These are phyloP conservation scores for Claviceps fusiformis DNA, from an alignment of 2,329 filamentous ascomycete species.

Conservation along the genomic window DNA sequence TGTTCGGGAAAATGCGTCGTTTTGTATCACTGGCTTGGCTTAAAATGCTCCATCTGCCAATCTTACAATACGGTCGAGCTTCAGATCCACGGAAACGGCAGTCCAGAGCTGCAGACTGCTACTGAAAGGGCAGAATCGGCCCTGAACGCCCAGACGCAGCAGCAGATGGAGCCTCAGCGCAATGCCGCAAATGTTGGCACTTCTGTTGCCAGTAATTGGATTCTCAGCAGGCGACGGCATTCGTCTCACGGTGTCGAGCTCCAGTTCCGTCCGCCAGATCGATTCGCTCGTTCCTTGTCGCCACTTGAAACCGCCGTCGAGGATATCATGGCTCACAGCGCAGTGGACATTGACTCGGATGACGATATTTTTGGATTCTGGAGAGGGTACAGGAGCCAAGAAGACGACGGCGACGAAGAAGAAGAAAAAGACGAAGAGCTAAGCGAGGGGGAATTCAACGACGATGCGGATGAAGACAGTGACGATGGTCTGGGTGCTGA, in stretches of 20 bases:
- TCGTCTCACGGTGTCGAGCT: conserved; percentile 24
- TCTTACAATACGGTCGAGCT: conserved; percentile 59
- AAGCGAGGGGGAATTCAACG: conserved; percentile 30
- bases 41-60: conserved; percentile 67
- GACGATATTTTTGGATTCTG: conserved; percentile 47
- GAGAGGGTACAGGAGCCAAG: conserved; percentile 23
- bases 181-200: background rate
- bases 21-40: conserved; percentile 83
- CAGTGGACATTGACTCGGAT: conserved; percentile 33
- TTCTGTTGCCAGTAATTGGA: conserved; percentile 2
- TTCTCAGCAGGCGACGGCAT: conserved; percentile 22
- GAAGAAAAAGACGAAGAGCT: conserved; percentile 28
- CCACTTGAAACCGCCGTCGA: conserved; percentile 19
- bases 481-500: conserved; percentile 29
- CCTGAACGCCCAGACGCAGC: conserved; percentile 2
- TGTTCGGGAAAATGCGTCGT: conserved; percentile 80
- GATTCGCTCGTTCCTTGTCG: conserved; percentile 32
- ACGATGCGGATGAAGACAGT: conserved; percentile 30
- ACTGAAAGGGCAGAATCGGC: conserved; percentile 11
- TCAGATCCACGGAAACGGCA: conserved; percentile 38
- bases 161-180: conserved; percentile 1
- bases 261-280: conserved; percentile 22
- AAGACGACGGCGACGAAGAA: conserved; percentile 28
- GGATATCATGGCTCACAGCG: conserved; percentile 12
- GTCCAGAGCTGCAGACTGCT: conserved; percentile 14